Evolutionary conservation across 345 rosid genomes (phyloP), one percentile per base, ranked within the genome.

Genomic region (Psidium friedrichsthalianum): DNA sequence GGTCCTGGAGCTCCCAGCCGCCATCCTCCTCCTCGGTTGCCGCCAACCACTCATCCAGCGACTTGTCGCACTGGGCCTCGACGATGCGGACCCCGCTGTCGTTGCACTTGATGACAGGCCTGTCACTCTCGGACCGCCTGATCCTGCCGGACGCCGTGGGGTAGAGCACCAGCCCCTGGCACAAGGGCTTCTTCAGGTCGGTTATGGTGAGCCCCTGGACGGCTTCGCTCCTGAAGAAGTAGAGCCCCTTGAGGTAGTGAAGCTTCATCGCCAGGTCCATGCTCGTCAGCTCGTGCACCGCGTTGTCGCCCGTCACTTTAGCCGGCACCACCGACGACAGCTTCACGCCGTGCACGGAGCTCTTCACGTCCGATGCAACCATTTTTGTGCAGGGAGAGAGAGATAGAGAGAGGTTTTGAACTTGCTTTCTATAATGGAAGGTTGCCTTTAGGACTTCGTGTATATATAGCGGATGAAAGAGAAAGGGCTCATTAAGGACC

Each of bases 251-350:
- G 47, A 96, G 84, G 86, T 93, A 94, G 86, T 96, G 98, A 29
- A 96, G 95, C 87, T 96, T 96, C 91, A 96, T 52, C 86, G 91
- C 94, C 49, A 96, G 90, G 93, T 95, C 99, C 85, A 91, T 85
- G 90, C 90, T 57, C 3, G 92, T 87, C 10, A 95, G 93, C 32
- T 82, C 80, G 2, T 87, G 90, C 83, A 88, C 91, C 87, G 84
- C 85, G 90, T 89, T 86, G 36, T 88, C 86, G 3, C 92, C 93
- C 4, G 94, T 91, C 15, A 86, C 86, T 56, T 84, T 86, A 6
- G 88, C 93, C 6, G 99, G 97, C 54, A 93, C 99, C 13, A 92
- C 92, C 24, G 98, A 88, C 1, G 98, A 95, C 32, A 94, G 81
- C 90, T 81, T 90, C 12, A 85, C 24, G 83, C 88, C 93, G 42